Evolutionary conservation across 2,329 filamentous ascomycete genomes (phyloP).

Genomic region (Fusarium clavum): DNA sequence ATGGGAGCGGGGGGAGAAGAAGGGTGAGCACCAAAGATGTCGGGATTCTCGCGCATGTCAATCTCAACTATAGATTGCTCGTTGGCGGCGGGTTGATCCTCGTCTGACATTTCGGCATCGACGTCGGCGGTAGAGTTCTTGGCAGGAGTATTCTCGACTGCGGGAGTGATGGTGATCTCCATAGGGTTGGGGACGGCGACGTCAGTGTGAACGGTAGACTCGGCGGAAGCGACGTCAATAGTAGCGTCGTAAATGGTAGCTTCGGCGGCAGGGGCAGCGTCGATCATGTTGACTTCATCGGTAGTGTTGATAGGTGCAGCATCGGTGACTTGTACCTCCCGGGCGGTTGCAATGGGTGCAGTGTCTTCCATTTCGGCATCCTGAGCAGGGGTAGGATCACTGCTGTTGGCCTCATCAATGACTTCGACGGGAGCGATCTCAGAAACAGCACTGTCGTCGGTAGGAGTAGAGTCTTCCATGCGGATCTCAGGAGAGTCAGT

Average conservation of each 20-base stretch:
- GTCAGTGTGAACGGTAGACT: background rate
- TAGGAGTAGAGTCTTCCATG: background rate
- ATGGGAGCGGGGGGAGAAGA: constrained; percentile 38
- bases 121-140: background rate
- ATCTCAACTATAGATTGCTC: constrained; percentile 48
- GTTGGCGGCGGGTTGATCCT: constrained; percentile 4
- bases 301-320: background rate
- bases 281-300: background rate
- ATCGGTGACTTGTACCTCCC: background rate
- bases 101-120: background rate
- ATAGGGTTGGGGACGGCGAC: background rate
- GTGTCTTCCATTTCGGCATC: background rate
- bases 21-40: constrained; percentile 50
- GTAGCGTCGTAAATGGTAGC: background rate
- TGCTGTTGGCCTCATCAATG: background rate
- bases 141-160: background rate
- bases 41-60: constrained; percentile 51
- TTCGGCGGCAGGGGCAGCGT: background rate
- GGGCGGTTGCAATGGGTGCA: background rate
- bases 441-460: background rate
- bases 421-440: background rate
- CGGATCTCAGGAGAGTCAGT: background rate
- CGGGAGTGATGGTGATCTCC: background rate
- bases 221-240: background rate
- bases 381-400: background rate